Evolutionary conservation across 495 filamentous ascomycete species (phyloP).

Genomic region (Alectoria sarmentosa): DNA sequence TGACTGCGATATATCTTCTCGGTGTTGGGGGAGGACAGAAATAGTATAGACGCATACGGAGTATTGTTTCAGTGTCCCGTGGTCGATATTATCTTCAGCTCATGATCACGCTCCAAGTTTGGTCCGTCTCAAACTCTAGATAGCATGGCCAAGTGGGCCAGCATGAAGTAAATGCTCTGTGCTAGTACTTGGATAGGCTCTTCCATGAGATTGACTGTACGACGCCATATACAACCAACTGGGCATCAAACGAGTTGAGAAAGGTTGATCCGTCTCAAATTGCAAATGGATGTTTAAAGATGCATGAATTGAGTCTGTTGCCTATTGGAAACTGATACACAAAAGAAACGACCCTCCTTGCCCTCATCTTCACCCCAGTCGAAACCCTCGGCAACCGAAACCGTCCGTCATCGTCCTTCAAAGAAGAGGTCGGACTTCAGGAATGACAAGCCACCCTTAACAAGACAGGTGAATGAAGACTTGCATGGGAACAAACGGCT

Average conservation of each 20-base stretch:
- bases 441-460: neutral
- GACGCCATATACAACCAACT: neutral
- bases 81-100: too few species aligned
- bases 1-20: neutral
- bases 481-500: neutral
- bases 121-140: too few species aligned
- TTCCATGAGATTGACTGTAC: too few species aligned
- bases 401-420: constrained; percentile 14
- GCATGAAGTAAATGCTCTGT: too few species aligned
- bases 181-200: too few species aligned
- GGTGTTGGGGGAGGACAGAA: neutral
- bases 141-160: too few species aligned
- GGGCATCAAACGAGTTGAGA: neutral
- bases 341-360: constrained; percentile 1
- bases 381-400: neutral
- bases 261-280: neutral
- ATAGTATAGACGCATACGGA: neutral
- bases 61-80: neutral
- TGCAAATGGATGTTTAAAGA: neutral
- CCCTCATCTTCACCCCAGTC: neutral
- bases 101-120: neutral
- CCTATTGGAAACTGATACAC: constrained; percentile 13
- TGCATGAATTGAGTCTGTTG: constrained; percentile 14
- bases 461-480: constrained; percentile 11
- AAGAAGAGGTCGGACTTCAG: constrained; percentile 14